Evolutionary conservation across 164 flowering plant species (phyloP).

Genomic region (Stephania japonica): DNA sequence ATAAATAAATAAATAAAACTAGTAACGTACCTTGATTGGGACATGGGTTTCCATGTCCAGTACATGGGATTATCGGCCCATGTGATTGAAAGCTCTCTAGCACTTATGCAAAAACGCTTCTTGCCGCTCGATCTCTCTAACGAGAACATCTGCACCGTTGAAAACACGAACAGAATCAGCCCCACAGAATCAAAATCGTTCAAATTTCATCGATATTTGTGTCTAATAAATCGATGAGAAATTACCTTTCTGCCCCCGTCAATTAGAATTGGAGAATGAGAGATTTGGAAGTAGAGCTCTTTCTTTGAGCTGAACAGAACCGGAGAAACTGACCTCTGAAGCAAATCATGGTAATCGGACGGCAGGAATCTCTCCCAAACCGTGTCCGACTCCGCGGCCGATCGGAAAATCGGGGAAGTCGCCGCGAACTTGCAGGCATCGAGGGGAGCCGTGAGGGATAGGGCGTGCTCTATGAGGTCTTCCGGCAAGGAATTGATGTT

Average conservation of each 20-base stretch:
- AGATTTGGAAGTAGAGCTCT: constrained; percentile 36
- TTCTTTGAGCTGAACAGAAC: constrained; percentile 34
- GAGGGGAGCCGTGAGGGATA: constrained; percentile 39
- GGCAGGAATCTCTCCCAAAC: constrained; percentile 60
- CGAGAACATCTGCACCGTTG: constrained; percentile 26
- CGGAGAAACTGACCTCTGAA: constrained; percentile 27
- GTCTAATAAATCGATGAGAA: background rate
- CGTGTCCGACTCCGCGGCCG: constrained; percentile 30
- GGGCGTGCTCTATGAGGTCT: constrained; percentile 30
- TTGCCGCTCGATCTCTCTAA: constrained; percentile 32
- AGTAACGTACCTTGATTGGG: constrained; percentile 31
- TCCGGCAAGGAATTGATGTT: constrained; percentile 26
- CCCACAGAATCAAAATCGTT: too few relatives aligned
- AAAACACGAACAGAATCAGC: background rate
- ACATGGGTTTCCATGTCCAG: constrained; percentile 43
- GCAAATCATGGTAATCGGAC: constrained; percentile 27
- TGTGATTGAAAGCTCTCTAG: constrained; percentile 41
- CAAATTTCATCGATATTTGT: too few relatives aligned
- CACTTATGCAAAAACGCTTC: constrained; percentile 34
- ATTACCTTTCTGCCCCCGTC: constrained; percentile 48
- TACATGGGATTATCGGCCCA: constrained; percentile 35
- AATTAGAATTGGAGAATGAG: constrained; percentile 28
- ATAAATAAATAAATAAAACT: too few relatives aligned
- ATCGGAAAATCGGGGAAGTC: constrained; percentile 20
- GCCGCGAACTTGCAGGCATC: constrained; percentile 33